Base-by-base conservation (phyloP, 23 red algal species). In the Gracilariopsis chorda region DNA sequence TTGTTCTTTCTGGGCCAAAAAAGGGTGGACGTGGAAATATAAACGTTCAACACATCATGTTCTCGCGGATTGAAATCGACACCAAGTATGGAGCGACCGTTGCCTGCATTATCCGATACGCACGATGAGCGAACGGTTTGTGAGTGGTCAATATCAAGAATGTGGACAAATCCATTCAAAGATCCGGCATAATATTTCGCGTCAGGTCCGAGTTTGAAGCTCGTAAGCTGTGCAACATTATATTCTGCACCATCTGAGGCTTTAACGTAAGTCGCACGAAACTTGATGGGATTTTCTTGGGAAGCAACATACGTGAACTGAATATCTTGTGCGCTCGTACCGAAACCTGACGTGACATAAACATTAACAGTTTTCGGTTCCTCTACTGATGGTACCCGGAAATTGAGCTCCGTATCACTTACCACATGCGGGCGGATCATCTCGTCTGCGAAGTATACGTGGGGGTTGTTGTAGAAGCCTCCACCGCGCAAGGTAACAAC, bases 391-490 rank as follows among this genome's bases (percentile, higher is more conserved):
- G 88, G 88, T 2, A 60, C 49, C 2, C 44, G 58, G 59, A 91
- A 70, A 40, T 51, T 57, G 33, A 91, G 51, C 88, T 91, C 77
- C 11, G 56, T 48, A 41, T 80, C 63, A 51, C 73, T 81, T 4
- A 82, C 42, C 28, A 91, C 58, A 41, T 72, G 42, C 27, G 88
- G 74, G 28, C 20, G 29, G 23, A 89, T 78, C 16, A 52, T 20
- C 24, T 76, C 36, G 35, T 70, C 44, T 3, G 37, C 82, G 55
- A 82, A 91, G 25, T 67, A 71, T 4, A 91, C 59, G 1, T 65
- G 36, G 19, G 88, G 88, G 42, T 70, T 69, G 37, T 91, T 94
- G 45, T 94, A 87, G 52, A 94, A 94, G 4, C 67, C 91, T 30
- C 44, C 34, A 20, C 91, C 91, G 35, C 21, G 41, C 16, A 87